Evolutionary conservation across 1,284 basidiomycete genomes (phyloP), one percentile per base, ranked within the genome.

Genomic region (Sanghuangporus baumii): DNA sequence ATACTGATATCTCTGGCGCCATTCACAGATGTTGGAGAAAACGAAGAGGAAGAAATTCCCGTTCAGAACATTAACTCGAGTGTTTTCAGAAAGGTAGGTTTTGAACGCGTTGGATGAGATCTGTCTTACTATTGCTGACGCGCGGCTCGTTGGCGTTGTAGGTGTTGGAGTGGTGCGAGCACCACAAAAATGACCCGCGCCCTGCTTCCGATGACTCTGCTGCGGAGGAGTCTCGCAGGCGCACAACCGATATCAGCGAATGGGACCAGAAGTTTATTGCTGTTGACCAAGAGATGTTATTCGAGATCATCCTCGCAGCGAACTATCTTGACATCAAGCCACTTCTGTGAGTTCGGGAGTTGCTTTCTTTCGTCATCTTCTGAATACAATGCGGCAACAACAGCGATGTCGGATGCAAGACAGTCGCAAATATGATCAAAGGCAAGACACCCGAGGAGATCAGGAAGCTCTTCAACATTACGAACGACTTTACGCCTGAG

Each of bases 301-400:
- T 99, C 69, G 97, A 99, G 81, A 99, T 99, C 74, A 99, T 99
- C 75, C 88, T 99, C 65, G 97, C 97, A 8, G 97, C 97, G 66
- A 99, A 99, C 81, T 99, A 99, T 79, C 90, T 99, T 71, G 97
- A 99, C 75, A 99, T 99, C 83, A 99, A 99, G 81, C 91, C 96
- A 41, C 85, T 99, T 54, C 87, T 99, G 95, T 96, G 69, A 70
- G 91, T 81, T 23, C 51, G 16, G 12, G n/a, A 18, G 14, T 23
- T 9, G 12, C 41, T 41, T 36, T 63, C 34, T 14, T 52, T 51
- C 54, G 16, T 51, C 62, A 52, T 23, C 34, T 52, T 52, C 57
- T 48, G 48, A 57, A 14, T 57, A 60, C 48, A 63, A 57, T 56
- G 43, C 16, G 20, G 16, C 8, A 7, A n/a, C 43, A 46, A 14